phyloP scores from a whole-genome alignment of 176 grass and related monocot genomes.

The Raddia guianensis region DNA sequence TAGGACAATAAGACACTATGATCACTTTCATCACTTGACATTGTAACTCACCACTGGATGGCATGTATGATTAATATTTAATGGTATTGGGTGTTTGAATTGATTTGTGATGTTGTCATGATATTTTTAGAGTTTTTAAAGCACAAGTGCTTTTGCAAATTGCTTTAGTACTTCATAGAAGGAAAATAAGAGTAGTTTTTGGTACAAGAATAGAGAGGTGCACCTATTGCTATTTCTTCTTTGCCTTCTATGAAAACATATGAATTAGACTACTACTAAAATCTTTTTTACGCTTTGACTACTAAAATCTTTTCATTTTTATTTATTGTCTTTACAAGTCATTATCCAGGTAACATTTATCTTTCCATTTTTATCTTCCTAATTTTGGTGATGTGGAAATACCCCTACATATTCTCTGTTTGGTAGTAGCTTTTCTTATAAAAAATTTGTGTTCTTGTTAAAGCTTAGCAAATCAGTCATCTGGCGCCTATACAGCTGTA shows the following conservation, averaged over 20 bases:
- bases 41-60: slow-evolving; percentile 29
- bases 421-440: not conserved
- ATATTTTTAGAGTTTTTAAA: not conserved
- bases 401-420: not conserved
- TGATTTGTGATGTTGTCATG: not conserved
- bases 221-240: slow-evolving; percentile 9
- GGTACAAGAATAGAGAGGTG: slow-evolving; percentile 2
- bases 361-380: not conserved
- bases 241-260: slow-evolving; percentile 2
- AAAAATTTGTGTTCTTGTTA: not conserved
- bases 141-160: not conserved
- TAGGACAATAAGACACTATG: not conserved
- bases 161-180: not conserved
- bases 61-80: slow-evolving; percentile 2
- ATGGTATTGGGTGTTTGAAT: not conserved
- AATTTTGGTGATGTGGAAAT: slow-evolving; percentile 6
- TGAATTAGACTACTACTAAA: not conserved
- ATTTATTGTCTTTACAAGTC: slow-evolving; percentile 1
- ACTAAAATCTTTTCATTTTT: not conserved
- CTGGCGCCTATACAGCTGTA: not conserved
- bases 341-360: slow-evolving; percentile 2
- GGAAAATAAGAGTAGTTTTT: not conserved
- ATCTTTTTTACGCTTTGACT: not conserved
- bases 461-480: not conserved
- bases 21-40: slow-evolving; percentile 25